Evolutionary conservation across 139 green algal genomes (phyloP).

Genomic region (Coelastrella sp.): DNA sequence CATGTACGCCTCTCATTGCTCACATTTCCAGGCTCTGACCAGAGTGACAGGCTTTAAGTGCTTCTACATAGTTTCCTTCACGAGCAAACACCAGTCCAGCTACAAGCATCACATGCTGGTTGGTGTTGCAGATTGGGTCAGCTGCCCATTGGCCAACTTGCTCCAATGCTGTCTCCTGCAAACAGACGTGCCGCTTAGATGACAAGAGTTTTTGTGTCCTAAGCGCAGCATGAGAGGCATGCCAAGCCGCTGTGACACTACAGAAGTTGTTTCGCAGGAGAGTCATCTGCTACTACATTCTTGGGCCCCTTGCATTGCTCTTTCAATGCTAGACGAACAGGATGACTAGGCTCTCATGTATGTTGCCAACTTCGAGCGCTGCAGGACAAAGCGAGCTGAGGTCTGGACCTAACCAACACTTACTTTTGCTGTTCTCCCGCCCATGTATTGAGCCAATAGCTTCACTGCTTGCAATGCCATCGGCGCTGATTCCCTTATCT

Average conservation of each 20-base stretch:
- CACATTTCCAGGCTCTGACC: conserved; percentile 84
- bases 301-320: neutral
- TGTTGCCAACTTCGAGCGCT: too few relatives aligned
- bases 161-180: conserved; percentile 71
- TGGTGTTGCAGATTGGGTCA: conserved; percentile 80
- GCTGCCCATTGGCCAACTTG: conserved; percentile 81
- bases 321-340: neutral
- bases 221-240: too few relatives aligned
- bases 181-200: neutral
- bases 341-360: too few relatives aligned
- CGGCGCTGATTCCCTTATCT: conserved; percentile 81
- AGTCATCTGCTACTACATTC: too few relatives aligned
- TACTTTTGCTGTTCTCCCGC: conserved; percentile 67
- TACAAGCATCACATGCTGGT: conserved; percentile 86
- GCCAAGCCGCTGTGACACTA: too few relatives aligned
- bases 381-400: neutral
- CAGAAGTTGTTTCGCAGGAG: too few relatives aligned
- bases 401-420: too few relatives aligned
- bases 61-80: conserved; percentile 94
- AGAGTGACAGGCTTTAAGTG: conserved; percentile 89
- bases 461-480: conserved; percentile 90
- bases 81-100: conserved; percentile 81
- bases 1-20: conserved; percentile 8
- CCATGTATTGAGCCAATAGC: conserved; percentile 87
- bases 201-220: too few relatives aligned